A percentile compares a stretch with the other conserved stretches of the same genome.
Conservation (phyloP, 345 rosid species). For the Cardamine resedifolia region DNA sequence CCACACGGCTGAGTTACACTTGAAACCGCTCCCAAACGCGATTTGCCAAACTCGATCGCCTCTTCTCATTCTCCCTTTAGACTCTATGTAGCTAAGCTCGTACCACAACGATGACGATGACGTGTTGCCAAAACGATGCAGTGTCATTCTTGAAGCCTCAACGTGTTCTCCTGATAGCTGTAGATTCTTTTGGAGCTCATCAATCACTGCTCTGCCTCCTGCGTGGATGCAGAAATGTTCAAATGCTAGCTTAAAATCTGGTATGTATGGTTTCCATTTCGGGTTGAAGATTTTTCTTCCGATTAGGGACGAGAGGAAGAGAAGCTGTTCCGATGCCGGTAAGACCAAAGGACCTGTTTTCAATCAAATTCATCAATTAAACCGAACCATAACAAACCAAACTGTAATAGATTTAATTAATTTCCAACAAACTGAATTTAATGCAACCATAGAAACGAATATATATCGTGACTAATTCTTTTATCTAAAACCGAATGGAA, state of each 20-base stretch:
- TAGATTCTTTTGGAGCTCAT: constrained; percentile 72
- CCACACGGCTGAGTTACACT: constrained; percentile 93
- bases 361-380: background rate
- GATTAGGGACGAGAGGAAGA: constrained; percentile 54
- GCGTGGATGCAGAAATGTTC: constrained; percentile 97
- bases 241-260: constrained; percentile 82
- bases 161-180: constrained; percentile 68
- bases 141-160: constrained; percentile 84
- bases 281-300: constrained; percentile 66
- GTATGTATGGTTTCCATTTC: constrained; percentile 75
- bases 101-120: constrained; percentile 93
- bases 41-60: constrained; percentile 86
- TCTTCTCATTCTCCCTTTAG: constrained; percentile 71
- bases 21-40: constrained; percentile 89
- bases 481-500: background rate
- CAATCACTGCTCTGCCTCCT: constrained; percentile 87
- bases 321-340: constrained; percentile 77
- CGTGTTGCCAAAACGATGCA: constrained; percentile 83
- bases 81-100: constrained; percentile 65
- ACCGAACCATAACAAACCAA: background rate
- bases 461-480: background rate
- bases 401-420: background rate
- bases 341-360: constrained; percentile 60
- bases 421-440: background rate
- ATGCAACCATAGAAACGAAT: background rate